Evolutionary conservation across 768 basidiomycete species (phyloP).

Genomic region (Leccinum incarnatum): DNA sequence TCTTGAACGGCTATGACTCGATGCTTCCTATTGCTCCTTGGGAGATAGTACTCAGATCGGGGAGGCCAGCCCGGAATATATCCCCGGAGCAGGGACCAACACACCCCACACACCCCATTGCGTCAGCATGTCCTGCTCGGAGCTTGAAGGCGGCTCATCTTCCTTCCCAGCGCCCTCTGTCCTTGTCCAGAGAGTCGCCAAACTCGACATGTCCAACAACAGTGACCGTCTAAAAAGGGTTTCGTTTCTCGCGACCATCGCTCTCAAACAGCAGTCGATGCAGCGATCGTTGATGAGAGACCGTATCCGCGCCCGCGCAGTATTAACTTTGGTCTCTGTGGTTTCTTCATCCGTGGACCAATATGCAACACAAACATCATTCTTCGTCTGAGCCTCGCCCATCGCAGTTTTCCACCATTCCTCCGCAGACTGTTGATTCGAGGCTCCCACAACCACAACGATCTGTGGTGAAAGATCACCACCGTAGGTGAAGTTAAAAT

Average conservation of each 20-base stretch:
- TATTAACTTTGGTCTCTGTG: background rate
- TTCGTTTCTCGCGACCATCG: conserved; percentile 3
- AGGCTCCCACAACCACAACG: conserved; percentile 22
- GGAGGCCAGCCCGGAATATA: background rate
- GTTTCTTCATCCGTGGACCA: background rate
- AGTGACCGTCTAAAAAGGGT: conserved; percentile 15
- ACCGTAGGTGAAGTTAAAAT: conserved; percentile 25
- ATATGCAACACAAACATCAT: conserved; percentile 12
- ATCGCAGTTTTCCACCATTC: conserved; percentile 20
- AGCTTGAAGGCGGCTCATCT: background rate
- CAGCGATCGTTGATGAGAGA: conserved; percentile 20
- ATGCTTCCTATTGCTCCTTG: background rate
- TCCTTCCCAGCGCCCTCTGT: conserved; percentile 2
- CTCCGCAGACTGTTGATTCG: conserved; percentile 13
- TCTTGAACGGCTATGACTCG: background rate
- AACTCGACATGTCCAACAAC: conserved; percentile 11
- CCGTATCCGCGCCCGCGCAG: conserved; percentile 7
- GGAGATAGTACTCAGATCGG: background rate
- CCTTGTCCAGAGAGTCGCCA: conserved; percentile 11
- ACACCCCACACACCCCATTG: conserved; percentile 24
- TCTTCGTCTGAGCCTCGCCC: background rate
- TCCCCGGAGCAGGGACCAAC: conserved; percentile 9
- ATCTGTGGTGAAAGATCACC: conserved; percentile 28
- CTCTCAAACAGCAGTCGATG: conserved; percentile 20
- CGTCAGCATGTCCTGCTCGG: conserved; percentile 21